Evolutionary conservation across 1,284 basidiomycete species (phyloP).

Genomic region (Xerocomus subilludens): DNA sequence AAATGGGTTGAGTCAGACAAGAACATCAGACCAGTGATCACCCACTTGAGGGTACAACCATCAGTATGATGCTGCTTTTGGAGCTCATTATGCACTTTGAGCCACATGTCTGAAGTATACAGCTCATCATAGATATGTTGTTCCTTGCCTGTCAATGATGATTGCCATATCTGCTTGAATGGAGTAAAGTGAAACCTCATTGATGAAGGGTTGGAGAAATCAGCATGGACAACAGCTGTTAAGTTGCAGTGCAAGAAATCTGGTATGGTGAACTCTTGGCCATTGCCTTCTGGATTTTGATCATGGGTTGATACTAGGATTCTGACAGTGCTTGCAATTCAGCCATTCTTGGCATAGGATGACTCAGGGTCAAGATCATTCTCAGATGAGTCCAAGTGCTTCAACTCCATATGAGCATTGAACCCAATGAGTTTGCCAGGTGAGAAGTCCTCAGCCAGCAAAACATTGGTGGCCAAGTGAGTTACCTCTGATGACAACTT

Average conservation of each 20-base stretch:
- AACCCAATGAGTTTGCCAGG: neutral
- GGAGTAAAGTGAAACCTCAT: neutral
- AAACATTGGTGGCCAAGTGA: neutral
- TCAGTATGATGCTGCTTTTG: neutral
- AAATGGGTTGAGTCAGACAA: no score
- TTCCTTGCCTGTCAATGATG: neutral
- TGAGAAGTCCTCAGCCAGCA: neutral
- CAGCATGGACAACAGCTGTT: no score
- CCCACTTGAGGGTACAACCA: neutral
- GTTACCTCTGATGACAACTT: slow-evolving; percentile 12
- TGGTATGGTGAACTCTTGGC: neutral
- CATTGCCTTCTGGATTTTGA: neutral
- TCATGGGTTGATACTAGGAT: slow-evolving; percentile 7
- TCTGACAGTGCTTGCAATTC: neutral
- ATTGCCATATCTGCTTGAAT: slow-evolving; percentile 3
- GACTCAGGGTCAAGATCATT: neutral
- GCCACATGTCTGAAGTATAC: neutral
- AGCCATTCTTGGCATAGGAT: slow-evolving; percentile 13
- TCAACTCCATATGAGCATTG: neutral
- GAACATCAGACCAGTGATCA: neutral
- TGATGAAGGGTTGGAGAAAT: neutral
- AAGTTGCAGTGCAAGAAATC: no score
- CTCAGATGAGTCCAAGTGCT: neutral
- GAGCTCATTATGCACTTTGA: neutral
- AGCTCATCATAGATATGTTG: slow-evolving; percentile 1